Conservation (phyloP, 129 eudicot genomes). For the Arctium minus region DNA sequence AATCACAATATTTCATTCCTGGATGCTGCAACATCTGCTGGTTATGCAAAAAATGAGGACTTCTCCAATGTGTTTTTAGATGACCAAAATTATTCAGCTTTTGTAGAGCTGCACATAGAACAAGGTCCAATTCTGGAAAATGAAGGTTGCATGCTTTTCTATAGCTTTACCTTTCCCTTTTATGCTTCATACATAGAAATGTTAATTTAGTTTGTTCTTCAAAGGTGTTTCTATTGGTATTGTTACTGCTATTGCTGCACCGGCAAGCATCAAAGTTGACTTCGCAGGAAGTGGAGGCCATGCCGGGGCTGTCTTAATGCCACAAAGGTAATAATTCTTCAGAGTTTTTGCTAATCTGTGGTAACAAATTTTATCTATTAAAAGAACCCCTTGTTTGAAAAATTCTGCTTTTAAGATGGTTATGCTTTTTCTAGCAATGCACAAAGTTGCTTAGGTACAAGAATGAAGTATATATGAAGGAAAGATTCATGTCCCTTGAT, state of each 20-base stretch:
- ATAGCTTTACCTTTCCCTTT: neutral
- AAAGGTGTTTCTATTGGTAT: slow-evolving; percentile 74
- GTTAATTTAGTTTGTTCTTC: neutral
- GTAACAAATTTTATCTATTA: neutral
- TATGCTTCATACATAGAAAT: neutral
- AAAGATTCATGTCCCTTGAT: neutral
- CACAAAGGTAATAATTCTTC: slow-evolving; percentile 47
- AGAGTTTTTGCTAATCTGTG: neutral
- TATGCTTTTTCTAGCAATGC: neutral
- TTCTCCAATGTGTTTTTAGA: slow-evolving; percentile 52
- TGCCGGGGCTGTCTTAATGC: slow-evolving; percentile 96
- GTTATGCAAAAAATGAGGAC: slow-evolving; percentile 56
- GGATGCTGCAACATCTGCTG: slow-evolving; percentile 88
- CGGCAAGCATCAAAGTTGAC: slow-evolving; percentile 90
- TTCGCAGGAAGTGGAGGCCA: slow-evolving; percentile 98
- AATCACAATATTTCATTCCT: slow-evolving; percentile 69
- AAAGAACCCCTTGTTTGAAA: neutral
- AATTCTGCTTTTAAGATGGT: neutral
- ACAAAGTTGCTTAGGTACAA: neutral
- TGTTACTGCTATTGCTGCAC: slow-evolving; percentile 99
- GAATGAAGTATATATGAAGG: neutral
- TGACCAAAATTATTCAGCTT: slow-evolving; percentile 68
- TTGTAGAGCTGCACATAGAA: slow-evolving; percentile 93
- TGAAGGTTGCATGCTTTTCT: slow-evolving; percentile 47
- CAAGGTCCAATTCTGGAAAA: slow-evolving; percentile 95